These are phyloP conservation scores for Floccularia luteovirens DNA, from an alignment of 768 basidiomycete genomes.

Conservation along the genomic window DNA sequence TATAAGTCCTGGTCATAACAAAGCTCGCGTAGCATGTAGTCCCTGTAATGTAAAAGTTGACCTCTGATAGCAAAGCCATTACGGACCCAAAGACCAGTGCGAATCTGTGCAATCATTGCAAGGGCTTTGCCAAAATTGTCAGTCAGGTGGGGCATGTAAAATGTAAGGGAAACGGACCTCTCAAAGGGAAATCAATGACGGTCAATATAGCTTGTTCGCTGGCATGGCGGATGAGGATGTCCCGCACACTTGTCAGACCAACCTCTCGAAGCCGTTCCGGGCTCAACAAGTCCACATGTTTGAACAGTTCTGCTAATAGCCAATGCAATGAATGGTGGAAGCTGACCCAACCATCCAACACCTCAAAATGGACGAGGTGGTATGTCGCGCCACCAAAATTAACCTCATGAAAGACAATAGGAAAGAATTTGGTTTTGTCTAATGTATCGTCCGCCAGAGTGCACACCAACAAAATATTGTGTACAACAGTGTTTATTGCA, in stretches of 20 bases:
- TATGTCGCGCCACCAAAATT: constrained; percentile 53
- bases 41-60: constrained; percentile 92
- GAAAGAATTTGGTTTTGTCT: constrained; percentile 57
- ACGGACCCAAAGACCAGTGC: constrained; percentile 94
- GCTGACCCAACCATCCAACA: constrained; percentile 76
- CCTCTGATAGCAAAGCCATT: constrained; percentile 96
- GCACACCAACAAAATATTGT: constrained; percentile 66
- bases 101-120: constrained; percentile 90
- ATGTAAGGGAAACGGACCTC: constrained; percentile 47
- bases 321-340: constrained; percentile 92
- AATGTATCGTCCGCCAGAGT: constrained; percentile 59
- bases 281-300: constrained; percentile 65
- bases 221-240: constrained; percentile 53
- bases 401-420: constrained; percentile 58
- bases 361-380: constrained; percentile 70
- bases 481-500: constrained; percentile 63
- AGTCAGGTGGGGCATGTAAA: constrained; percentile 1
- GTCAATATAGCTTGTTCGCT: constrained; percentile 66
- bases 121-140: constrained; percentile 43
- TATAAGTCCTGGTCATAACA: constrained; percentile 95
- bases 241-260: constrained; percentile 47
- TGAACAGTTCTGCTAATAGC: constrained; percentile 84
- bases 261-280: constrained; percentile 43
- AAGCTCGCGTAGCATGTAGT: constrained; percentile 90
- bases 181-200: constrained; percentile 81